These are phyloP conservation scores for Colletotrichum navitas DNA, from an alignment of 2,329 filamentous ascomycete species.

Conservation along the genomic window DNA sequence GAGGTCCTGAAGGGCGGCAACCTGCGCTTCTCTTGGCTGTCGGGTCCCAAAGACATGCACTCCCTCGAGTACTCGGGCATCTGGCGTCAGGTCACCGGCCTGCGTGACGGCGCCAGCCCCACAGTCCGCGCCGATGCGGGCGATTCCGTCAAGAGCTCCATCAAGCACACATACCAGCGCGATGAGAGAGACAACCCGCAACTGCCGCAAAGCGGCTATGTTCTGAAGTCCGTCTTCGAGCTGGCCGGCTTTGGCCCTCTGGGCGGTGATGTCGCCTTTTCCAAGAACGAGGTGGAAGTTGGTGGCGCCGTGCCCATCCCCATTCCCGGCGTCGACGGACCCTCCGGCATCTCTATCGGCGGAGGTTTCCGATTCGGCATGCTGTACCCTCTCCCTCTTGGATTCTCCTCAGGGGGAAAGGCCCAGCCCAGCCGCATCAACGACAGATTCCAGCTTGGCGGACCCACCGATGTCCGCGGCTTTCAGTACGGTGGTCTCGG, in stretches of 20 bases:
- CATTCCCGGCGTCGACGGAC: slow-evolving; percentile 75
- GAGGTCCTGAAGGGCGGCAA: slow-evolving; percentile 85
- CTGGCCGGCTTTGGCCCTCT: slow-evolving; percentile 87
- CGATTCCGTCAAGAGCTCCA: slow-evolving; percentile 88
- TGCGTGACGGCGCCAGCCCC: slow-evolving; percentile 81
- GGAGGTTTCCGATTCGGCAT: slow-evolving; percentile 85
- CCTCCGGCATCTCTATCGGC: slow-evolving; percentile 85
- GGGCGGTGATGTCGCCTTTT: slow-evolving; percentile 91
- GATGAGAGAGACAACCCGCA: slow-evolving; percentile 88
- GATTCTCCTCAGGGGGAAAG: slow-evolving; percentile 62
- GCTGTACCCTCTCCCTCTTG: slow-evolving; percentile 83
- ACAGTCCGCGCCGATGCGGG: slow-evolving; percentile 88
- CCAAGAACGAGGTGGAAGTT: slow-evolving; percentile 89
- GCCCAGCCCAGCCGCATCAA: slow-evolving; percentile 83
- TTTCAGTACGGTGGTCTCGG: slow-evolving; percentile 92
- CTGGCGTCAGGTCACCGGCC: slow-evolving; percentile 90
- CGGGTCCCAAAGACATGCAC: slow-evolving; percentile 67
- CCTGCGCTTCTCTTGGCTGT: slow-evolving; percentile 80
- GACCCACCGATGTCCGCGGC: slow-evolving; percentile 93
- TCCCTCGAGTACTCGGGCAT: slow-evolving; percentile 83
- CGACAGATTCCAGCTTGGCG: slow-evolving; percentile 94
- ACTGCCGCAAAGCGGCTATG: slow-evolving; percentile 84
- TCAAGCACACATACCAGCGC: slow-evolving; percentile 83
- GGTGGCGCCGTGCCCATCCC: slow-evolving; percentile 81
- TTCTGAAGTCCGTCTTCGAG: slow-evolving; percentile 82